phyloP scores from a whole-genome alignment of 2,329 filamentous ascomycete species.

The Periconia digitata region DNA sequence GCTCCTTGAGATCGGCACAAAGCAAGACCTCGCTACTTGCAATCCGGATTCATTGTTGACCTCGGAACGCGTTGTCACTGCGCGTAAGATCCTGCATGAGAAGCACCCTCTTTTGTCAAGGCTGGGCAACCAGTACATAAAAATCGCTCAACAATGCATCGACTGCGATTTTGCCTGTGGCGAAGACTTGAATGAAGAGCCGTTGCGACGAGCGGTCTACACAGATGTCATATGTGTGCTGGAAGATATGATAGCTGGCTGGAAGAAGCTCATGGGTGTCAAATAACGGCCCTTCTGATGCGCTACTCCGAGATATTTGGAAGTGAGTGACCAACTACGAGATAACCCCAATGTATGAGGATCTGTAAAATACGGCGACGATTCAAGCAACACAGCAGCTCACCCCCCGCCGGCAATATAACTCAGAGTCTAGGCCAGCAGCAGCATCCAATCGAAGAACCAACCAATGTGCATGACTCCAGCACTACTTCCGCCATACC shows the following conservation, averaged over 20 bases:
- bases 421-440: too few species aligned
- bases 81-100: neutral
- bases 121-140: conserved; percentile 7
- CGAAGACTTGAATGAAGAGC: conserved; percentile 5
- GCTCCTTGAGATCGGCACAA: conserved; percentile 9
- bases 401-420: too few species aligned
- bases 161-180: conserved; percentile 10
- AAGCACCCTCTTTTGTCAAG: neutral
- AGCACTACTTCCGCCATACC: too few species aligned
- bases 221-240: conserved; percentile 6
- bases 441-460: too few species aligned
- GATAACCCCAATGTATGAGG: too few species aligned
- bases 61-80: conserved; percentile 1
- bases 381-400: too few species aligned
- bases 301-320: too few species aligned
- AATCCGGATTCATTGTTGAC: neutral
- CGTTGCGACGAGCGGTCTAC: conserved; percentile 4
- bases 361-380: too few species aligned
- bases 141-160: conserved; percentile 6
- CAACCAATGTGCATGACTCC: too few species aligned
- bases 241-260: conserved; percentile 5
- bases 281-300: too few species aligned
- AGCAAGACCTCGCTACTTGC: conserved; percentile 3
- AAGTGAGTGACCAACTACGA: too few species aligned
- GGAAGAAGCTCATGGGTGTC: conserved; percentile 5